Conservation (phyloP, 2,329 filamentous ascomycete species). For the Phialophora tarda region DNA sequence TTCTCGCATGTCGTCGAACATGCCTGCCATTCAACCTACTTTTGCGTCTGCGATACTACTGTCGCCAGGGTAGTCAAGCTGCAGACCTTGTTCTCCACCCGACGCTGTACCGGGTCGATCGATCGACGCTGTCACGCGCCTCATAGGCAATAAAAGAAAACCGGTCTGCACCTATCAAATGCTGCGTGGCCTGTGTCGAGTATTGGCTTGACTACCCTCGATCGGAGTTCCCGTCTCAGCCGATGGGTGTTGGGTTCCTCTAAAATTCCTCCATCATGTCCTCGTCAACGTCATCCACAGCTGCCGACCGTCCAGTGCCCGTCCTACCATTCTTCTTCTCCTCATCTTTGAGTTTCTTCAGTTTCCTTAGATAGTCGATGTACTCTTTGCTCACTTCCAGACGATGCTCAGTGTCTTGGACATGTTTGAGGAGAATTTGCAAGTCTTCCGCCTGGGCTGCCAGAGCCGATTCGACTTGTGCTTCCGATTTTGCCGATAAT, state of each 20-base stretch:
- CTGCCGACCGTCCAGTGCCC: constrained; percentile 15
- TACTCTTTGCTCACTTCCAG: constrained; percentile 65
- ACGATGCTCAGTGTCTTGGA: constrained; percentile 61
- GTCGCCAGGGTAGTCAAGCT: background rate
- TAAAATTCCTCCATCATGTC: constrained; percentile 42
- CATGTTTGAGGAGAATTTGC: constrained; percentile 56
- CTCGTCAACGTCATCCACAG: constrained; percentile 37
- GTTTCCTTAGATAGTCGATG: constrained; percentile 58
- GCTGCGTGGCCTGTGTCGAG: background rate
- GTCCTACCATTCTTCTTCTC: constrained; percentile 31
- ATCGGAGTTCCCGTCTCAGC: background rate
- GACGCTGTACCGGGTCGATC: background rate
- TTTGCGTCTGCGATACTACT: background rate
- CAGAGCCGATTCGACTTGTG: constrained; percentile 50
- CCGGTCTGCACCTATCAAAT: background rate
- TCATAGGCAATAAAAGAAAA: background rate
- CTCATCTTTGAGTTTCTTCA: constrained; percentile 48
- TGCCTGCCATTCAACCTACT: background rate
- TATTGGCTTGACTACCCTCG: background rate
- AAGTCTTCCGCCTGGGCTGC: constrained; percentile 58
- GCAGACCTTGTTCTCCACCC: background rate
- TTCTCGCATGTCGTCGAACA: background rate
- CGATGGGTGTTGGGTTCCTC: background rate
- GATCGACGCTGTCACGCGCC: background rate
- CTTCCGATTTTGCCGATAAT: constrained; percentile 47